Evolutionary conservation across 2,329 filamentous ascomycete genomes (phyloP).

Genomic region (Blumeria graminis): DNA sequence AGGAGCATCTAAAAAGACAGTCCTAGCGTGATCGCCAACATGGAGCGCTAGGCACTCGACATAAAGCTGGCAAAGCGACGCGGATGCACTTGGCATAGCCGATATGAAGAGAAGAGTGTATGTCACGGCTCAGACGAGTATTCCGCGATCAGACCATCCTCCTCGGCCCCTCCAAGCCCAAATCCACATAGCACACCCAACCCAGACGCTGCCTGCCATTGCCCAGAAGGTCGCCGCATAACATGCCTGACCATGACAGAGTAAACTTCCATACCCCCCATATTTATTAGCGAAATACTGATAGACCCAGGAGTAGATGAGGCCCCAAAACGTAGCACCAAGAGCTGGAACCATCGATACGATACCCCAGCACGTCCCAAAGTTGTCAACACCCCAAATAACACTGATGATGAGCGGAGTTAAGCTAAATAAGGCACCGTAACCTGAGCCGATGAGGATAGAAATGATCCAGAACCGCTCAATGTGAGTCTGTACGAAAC

Average conservation of each 20-base stretch:
- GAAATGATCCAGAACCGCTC: conserved; percentile 72
- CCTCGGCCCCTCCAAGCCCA: conserved; percentile 55
- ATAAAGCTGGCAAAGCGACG: too few relatives aligned
- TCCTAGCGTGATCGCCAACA: too few relatives aligned
- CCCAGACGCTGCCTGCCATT: conserved; percentile 56
- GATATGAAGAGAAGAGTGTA: not conserved
- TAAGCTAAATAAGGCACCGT: conserved; percentile 75
- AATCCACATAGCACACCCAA: conserved; percentile 46
- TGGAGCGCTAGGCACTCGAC: too few relatives aligned
- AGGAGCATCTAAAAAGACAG: too few relatives aligned
- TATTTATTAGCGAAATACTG: conserved; percentile 33
- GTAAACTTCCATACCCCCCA: conserved; percentile 22
- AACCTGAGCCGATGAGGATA: conserved; percentile 65
- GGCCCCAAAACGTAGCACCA: conserved; percentile 72
- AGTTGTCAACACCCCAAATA: conserved; percentile 96
- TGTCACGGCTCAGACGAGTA: conserved; percentile 30
- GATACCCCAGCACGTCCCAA: conserved; percentile 94
- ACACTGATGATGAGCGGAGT: conserved; percentile 86
- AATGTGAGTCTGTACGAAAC: conserved; percentile 46
- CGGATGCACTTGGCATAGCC: too few relatives aligned
- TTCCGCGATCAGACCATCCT: conserved; percentile 54
- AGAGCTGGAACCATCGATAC: conserved; percentile 76
- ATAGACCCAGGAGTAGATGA: conserved; percentile 68
- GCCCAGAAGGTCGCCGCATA: conserved; percentile 71
- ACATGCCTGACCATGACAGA: conserved; percentile 65